Conservation (phyloP, 1,284 basidiomycete species). For the Microstroma glucosiphilum region DNA sequence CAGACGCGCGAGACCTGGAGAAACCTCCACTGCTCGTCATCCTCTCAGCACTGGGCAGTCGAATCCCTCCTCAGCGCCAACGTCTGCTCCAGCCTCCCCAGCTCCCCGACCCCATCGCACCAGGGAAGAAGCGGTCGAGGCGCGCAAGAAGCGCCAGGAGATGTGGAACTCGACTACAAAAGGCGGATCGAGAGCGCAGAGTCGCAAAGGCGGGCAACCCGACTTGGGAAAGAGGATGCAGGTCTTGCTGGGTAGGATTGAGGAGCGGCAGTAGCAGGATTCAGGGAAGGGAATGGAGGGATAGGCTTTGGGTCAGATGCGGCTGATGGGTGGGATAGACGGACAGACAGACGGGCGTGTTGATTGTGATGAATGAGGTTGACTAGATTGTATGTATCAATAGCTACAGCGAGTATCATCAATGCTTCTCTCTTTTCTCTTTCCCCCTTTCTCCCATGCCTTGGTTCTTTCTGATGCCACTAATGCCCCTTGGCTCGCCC, state of each 20-base stretch:
- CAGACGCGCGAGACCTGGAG: not conserved
- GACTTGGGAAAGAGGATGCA: slow-evolving; percentile 45
- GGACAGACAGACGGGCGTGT: too few species aligned
- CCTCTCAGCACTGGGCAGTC: not conserved
- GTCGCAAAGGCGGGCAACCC: slow-evolving; percentile 42
- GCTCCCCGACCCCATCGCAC: slow-evolving; percentile 26
- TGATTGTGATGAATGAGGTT: too few species aligned
- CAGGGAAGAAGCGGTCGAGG: slow-evolving; percentile 30
- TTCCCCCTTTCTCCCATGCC: too few species aligned
- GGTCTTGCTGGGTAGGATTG: slow-evolving; percentile 47
- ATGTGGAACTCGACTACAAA: slow-evolving; percentile 29
- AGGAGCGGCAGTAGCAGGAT: slow-evolving; percentile 6
- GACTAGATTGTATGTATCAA: too few species aligned
- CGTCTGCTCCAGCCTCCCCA: slow-evolving; percentile 11
- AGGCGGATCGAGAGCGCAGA: slow-evolving; percentile 14
- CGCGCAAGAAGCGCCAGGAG: slow-evolving; percentile 31
- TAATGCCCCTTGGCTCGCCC: too few species aligned
- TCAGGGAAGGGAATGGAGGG: not conserved
- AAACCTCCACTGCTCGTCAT: not conserved
- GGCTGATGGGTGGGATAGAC: too few species aligned
- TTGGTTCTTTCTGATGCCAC: too few species aligned
- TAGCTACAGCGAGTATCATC: too few species aligned
- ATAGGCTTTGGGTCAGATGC: too few species aligned
- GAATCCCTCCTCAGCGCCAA: slow-evolving; percentile 8
- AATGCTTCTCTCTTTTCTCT: too few species aligned